Evolutionary conservation across 768 basidiomycete species (phyloP), one percentile per base, ranked within the genome.

Genomic region (Guyanaporus albipodus): DNA sequence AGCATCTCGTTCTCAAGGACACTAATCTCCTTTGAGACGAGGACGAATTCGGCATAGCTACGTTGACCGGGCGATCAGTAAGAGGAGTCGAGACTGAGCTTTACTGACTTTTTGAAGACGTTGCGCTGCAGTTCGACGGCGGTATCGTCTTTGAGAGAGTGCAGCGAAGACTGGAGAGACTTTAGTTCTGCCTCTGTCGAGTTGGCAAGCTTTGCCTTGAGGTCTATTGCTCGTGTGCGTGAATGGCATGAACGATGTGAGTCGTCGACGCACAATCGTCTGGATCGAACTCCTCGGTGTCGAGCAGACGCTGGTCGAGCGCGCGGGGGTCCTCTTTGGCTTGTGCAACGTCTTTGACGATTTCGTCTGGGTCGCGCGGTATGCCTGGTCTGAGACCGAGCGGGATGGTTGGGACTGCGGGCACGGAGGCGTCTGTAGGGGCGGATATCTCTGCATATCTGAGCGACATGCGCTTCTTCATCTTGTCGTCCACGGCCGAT

Each of bases 1-100:
- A 97, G 78, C 87, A 98, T 90, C 66, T 97, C 94, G 60, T 93
- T 94, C 72, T 99, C 96, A 22, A 99, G 79, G 1, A 89, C 85
- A 22, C 88, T 85, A 44, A 99, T 95, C 69, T 98, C 96, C 62
- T 98, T 98, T 4, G 96, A 96, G 18, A 99, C 90, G 45, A 87
- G 76, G 22, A 99, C 90, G 62, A 98, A 98, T 64, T 98, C 92
- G 37, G 93, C 89, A 61, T 98, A 98, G 69, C 95, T 98, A 58
- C 15, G 46, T 58, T 35, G 46, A 31, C 3, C 15, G 22, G 11
- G 27, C 33, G 21, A 35, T 58, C 49, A 68, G 40, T 10, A 28
- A 18, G 31, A 17, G 42, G 22, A 2, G 17, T 11, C 3, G 4
- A 26, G 14, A 22, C 5, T 9, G 18, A 27, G n/a, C 31, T 55